Evolutionary conservation across 257 asterid species (phyloP).

Genomic region (Perilla frutescens): DNA sequence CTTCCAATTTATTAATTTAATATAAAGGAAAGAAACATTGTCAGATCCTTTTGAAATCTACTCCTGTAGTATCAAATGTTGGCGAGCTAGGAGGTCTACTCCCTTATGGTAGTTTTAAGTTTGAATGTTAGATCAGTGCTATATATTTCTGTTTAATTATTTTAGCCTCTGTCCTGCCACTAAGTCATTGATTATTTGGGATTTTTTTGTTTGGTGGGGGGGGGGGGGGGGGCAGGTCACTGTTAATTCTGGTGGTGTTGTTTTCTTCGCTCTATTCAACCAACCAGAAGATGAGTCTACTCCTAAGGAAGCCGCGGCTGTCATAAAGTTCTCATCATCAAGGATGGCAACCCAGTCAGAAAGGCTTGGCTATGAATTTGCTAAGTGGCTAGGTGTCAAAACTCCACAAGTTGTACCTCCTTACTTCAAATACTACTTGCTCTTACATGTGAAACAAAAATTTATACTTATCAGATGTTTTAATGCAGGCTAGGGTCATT

Average conservation of each 20-base stretch:
- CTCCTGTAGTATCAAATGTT: background rate
- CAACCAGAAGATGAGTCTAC: conserved; percentile 76
- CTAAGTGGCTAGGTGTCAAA: conserved; percentile 98
- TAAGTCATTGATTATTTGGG: conserved; percentile 33
- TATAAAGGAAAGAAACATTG: background rate
- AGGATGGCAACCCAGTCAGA: conserved; percentile 99
- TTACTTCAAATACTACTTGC: conserved; percentile 42
- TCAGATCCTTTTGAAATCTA: background rate
- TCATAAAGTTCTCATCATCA: conserved; percentile 92
- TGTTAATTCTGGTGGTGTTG: conserved; percentile 99
- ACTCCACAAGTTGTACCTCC: conserved; percentile 92
- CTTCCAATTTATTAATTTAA: background rate
- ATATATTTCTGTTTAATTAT: background rate
- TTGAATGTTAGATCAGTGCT: conserved; percentile 5
- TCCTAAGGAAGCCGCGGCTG: conserved; percentile 92
- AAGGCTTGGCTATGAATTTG: conserved; percentile 97
- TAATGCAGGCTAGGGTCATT: conserved; percentile 84
- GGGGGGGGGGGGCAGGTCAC: conserved; percentile 66
- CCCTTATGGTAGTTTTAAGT: background rate
- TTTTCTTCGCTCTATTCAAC: conserved; percentile 87
- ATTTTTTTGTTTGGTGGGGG: background rate
- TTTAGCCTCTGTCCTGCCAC: conserved; percentile 28
- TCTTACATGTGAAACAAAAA: conserved; percentile 30
- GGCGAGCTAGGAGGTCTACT: conserved; percentile 17
- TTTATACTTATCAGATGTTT: conserved; percentile 13